phyloP scores from a whole-genome alignment of 345 rosid species.

The Hirschfeldia incana region DNA sequence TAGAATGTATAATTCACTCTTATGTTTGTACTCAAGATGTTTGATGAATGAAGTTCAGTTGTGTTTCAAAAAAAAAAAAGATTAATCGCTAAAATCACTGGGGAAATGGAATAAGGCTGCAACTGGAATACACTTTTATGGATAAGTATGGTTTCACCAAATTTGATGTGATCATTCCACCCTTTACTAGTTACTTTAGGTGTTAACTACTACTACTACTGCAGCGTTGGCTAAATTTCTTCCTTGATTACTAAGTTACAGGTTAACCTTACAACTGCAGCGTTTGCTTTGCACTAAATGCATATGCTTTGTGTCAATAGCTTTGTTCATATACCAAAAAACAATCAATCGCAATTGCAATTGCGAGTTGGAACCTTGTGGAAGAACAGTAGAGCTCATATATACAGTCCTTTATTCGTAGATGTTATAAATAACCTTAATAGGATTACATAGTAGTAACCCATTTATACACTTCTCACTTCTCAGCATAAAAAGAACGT shows the following conservation, averaged over 20 bases:
- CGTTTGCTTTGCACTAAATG: background rate
- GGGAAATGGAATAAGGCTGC: background rate
- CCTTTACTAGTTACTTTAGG: background rate
- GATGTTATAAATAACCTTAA: conserved; percentile 3
- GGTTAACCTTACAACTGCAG: background rate
- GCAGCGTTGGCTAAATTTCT: background rate
- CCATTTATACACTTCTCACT: background rate
- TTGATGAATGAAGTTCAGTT: too few species aligned
- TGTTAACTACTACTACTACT: background rate
- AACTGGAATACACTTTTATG: too few species aligned
- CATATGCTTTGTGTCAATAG: background rate
- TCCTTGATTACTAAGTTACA: background rate
- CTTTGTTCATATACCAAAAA: background rate
- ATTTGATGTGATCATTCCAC: background rate
- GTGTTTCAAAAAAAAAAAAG: too few species aligned
- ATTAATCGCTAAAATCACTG: too few species aligned
- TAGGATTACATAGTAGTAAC: conserved; percentile 18
- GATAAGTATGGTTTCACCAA: background rate
- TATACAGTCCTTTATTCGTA: background rate
- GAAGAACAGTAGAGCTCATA: background rate
- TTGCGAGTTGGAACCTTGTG: background rate
- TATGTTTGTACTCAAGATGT: too few species aligned
- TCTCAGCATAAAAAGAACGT: background rate
- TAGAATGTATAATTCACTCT: too few species aligned
- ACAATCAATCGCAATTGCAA: background rate